Base-by-base conservation (phyloP, 176 grass and related monocot genomes). In the Aegilops sharonensis region DNA sequence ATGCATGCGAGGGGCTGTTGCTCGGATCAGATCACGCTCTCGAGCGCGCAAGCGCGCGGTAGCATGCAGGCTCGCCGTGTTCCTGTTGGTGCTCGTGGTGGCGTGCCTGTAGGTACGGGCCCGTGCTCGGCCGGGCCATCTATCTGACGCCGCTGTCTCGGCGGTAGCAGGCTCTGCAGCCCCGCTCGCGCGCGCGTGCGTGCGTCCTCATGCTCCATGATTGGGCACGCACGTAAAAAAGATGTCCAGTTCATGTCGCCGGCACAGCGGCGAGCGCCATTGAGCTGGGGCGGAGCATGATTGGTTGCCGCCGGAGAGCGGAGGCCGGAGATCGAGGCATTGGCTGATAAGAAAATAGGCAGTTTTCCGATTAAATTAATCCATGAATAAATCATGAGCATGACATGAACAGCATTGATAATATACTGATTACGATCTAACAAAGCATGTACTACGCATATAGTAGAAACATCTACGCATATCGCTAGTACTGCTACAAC, bases 11-110 rank as follows among this genome's bases (percentile, higher is more conserved):
- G 32, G 68, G 50, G 11, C 78, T 78, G 75, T 82, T 12, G 13
- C 30, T 68, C 88, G 21, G 47, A 85, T 69, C 48, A 15, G 32
- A 21, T 40, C 48, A 79, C n/a, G n/a, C 32, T 83, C 48, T 29
- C 81, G 9, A 35, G 15, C 81, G 34, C 56, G n/a, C 77, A 78
- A n/a, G 32, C 47, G 34, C 61, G 61, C 34, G 68, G 61, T 1
- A 21, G 69, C 69, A 73, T 21, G 69, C 69, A 73, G 37, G 70
- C 70, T 45, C 40, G 11, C 71, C 68, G 68, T 66, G 27, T 66
- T 66, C 10, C 64, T 31, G 64, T 32, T 67, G 27, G 8, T 52
- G 47, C 24, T 12, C 43, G 43, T 52, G 25, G 27, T 54, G 27
- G 8, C 5, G 20, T 25, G 11, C 32, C 48, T 50, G 48, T 52